A percentile compares a stretch with the other conserved stretches of the same genome.
phyloP scores from a whole-genome alignment of 129 eudicot species.

The Arctium minus region DNA sequence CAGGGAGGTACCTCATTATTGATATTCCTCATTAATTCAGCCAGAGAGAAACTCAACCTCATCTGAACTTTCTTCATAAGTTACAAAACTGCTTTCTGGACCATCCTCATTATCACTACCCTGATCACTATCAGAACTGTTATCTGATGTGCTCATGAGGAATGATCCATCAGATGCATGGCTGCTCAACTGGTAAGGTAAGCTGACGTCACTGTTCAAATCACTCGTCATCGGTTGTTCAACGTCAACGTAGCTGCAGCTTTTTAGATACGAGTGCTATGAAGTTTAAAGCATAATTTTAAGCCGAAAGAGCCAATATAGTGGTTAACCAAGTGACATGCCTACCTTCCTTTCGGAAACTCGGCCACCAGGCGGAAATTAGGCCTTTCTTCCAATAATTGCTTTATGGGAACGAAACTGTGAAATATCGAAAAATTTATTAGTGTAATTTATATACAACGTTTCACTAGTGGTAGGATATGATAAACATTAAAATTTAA shows the following conservation, averaged over 20 bases:
- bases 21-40: background rate
- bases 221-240: slow-evolving; percentile 48
- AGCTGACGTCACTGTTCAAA: slow-evolving; percentile 34
- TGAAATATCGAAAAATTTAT: background rate
- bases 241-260: slow-evolving; percentile 50
- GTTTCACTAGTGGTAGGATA: background rate
- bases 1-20: slow-evolving; percentile 3
- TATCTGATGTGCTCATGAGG: slow-evolving; percentile 41
- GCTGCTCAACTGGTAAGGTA: slow-evolving; percentile 37
- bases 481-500: background rate
- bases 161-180: slow-evolving; percentile 39
- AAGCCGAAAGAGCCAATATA: background rate
- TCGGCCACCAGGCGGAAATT: slow-evolving; percentile 55
- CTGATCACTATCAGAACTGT: slow-evolving; percentile 53
- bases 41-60: slow-evolving; percentile 45
- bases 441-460: background rate
- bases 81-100: slow-evolving; percentile 29
- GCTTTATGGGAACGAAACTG: slow-evolving; percentile 56
- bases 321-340: background rate
- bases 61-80: slow-evolving; percentile 65
- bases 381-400: slow-evolving; percentile 56
- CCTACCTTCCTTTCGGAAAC: slow-evolving; percentile 56
- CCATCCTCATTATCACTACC: slow-evolving; percentile 56
- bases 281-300: background rate
- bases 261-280: background rate